Percentiles rank a stretch among this genome's conserved stretches.
Conservation (phyloP, 768 basidiomycete genomes). For the Cubamyces sp. region DNA sequence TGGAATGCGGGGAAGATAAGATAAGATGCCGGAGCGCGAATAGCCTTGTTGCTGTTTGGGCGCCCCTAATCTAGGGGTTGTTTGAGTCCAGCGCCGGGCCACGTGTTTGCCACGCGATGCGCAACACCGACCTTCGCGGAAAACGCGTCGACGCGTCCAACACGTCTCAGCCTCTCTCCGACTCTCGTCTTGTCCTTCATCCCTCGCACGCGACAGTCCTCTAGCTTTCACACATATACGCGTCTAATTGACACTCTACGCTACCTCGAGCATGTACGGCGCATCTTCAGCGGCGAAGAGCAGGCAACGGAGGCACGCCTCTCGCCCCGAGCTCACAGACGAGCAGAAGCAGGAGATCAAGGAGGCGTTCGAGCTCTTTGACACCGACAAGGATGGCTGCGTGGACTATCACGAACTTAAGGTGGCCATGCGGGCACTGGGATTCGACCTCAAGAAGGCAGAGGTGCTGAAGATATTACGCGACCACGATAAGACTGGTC, state of each 20-base stretch:
- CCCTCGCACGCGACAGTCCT: neutral
- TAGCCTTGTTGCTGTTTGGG: neutral
- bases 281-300: slow-evolving; percentile 71
- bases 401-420: slow-evolving; percentile 99
- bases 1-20: slow-evolving; percentile 17
- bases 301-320: slow-evolving; percentile 71
- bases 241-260: neutral
- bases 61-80: neutral
- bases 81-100: neutral
- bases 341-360: slow-evolving; percentile 96
- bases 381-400: slow-evolving; percentile 96
- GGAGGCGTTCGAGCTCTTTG: slow-evolving; percentile 98
- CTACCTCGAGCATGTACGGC: slow-evolving; percentile 29
- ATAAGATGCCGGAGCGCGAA: slow-evolving; percentile 7
- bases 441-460: slow-evolving; percentile 98
- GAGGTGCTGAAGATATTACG: slow-evolving; percentile 94
- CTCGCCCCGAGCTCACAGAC: slow-evolving; percentile 82
- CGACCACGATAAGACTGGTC: slow-evolving; percentile 86
- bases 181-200: neutral
- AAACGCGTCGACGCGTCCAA: slow-evolving; percentile 20
- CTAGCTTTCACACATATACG: neutral
- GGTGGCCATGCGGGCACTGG: slow-evolving; percentile 97
- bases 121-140: slow-evolving; percentile 5
- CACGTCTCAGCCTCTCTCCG: slow-evolving; percentile 10
- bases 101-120: slow-evolving; percentile 10